A percentile compares a stretch with the other conserved stretches of the same genome.
These are phyloP conservation scores for Fusarium hostae DNA, from an alignment of 2,329 filamentous ascomycete genomes.

Conservation along the genomic window DNA sequence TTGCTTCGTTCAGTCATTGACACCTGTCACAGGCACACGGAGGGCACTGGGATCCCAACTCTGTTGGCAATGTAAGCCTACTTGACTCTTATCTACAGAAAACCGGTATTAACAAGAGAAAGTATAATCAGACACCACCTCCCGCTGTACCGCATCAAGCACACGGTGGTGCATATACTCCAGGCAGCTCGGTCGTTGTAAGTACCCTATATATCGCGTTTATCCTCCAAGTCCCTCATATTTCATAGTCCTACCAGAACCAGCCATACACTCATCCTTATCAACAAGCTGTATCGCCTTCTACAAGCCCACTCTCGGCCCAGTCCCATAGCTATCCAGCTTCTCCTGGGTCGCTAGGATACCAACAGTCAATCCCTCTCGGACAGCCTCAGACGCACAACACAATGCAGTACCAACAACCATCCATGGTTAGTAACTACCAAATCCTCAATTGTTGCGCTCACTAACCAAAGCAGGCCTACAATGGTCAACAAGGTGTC, in stretches of 20 bases:
- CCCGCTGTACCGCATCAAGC: slow-evolving; percentile 30
- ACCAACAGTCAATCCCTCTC: slow-evolving; percentile 20
- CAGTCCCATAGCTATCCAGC: slow-evolving; percentile 22
- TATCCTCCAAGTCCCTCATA: neutral
- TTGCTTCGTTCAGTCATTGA: neutral
- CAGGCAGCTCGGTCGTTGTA: slow-evolving; percentile 40
- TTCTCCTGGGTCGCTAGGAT: slow-evolving; percentile 13
- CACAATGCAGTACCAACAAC: slow-evolving; percentile 40
- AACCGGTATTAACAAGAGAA: slow-evolving; percentile 5
- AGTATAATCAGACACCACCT: slow-evolving; percentile 31
- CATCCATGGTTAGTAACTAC: slow-evolving; percentile 22
- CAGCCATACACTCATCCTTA: slow-evolving; percentile 37
- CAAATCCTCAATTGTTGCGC: no score
- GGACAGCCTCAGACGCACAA: slow-evolving; percentile 24
- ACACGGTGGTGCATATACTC: slow-evolving; percentile 42
- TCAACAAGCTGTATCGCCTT: slow-evolving; percentile 34
- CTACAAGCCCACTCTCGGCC: slow-evolving; percentile 34
- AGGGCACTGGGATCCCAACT: slow-evolving; percentile 40
- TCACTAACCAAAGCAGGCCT: slow-evolving; percentile 28
- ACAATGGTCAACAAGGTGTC: slow-evolving; percentile 33
- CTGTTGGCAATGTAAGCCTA: slow-evolving; percentile 24
- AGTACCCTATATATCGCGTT: neutral
- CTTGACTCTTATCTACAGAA: neutral
- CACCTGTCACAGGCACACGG: slow-evolving; percentile 34
- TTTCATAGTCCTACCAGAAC: slow-evolving; percentile 37